Evolutionary conservation across 1,284 basidiomycete species (phyloP).

Genomic region (Phlebopus sp.): DNA sequence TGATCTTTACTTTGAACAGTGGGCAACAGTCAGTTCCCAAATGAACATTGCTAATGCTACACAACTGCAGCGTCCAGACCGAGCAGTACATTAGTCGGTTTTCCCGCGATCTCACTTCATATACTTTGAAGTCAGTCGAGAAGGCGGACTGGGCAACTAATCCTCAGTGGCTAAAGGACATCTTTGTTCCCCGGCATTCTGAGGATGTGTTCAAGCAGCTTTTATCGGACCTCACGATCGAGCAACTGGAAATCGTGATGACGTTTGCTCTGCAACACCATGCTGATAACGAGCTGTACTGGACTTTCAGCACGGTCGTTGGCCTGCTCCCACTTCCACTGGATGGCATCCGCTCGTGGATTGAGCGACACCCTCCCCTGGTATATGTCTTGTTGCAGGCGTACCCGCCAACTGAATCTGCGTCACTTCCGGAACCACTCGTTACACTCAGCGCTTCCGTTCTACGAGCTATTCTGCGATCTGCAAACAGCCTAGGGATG

Average conservation of each 20-base stretch:
- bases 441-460: slow-evolving; percentile 35
- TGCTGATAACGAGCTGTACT: slow-evolving; percentile 52
- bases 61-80: slow-evolving; percentile 47
- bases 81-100: slow-evolving; percentile 53
- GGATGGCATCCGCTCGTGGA: slow-evolving; percentile 38
- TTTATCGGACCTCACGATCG: slow-evolving; percentile 29
- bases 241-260: slow-evolving; percentile 40
- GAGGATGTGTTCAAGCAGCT: slow-evolving; percentile 31
- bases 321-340: slow-evolving; percentile 32
- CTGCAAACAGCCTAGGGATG: slow-evolving; percentile 50
- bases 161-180: slow-evolving; percentile 27
- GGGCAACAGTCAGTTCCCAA: slow-evolving; percentile 24
- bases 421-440: slow-evolving; percentile 32
- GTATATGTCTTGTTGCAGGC: slow-evolving; percentile 51
- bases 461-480: slow-evolving; percentile 47
- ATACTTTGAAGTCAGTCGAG: slow-evolving; percentile 34
- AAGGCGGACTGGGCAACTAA: slow-evolving; percentile 45
- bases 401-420: slow-evolving; percentile 40
- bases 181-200: slow-evolving; percentile 27
- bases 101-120: slow-evolving; percentile 42
- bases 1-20: slow-evolving; percentile 67
- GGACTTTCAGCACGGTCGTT: slow-evolving; percentile 44
- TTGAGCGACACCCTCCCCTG: slow-evolving; percentile 49
- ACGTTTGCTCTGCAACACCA: slow-evolving; percentile 43
- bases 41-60: not conserved